phyloP scores from a whole-genome alignment of 257 asterid genomes.

The Eucommia ulmoides region DNA sequence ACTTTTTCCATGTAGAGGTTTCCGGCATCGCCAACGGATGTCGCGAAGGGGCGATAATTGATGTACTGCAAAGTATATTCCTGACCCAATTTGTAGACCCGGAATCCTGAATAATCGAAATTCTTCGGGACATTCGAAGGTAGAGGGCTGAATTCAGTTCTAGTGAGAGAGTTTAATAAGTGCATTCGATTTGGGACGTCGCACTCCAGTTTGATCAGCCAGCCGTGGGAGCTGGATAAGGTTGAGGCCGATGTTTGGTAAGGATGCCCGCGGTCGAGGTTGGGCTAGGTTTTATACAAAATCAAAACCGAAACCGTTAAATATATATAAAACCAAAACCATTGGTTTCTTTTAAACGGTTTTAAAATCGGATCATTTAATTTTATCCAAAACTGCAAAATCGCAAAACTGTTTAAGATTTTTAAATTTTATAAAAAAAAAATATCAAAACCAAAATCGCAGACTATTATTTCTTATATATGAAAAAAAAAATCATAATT shows the following conservation, averaged over 20 bases:
- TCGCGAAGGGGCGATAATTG: conserved; percentile 57
- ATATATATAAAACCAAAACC: too few relatives aligned
- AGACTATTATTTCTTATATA: too few relatives aligned
- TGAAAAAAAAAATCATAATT: too few relatives aligned
- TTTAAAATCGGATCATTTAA: too few relatives aligned
- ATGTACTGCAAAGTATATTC: conserved; percentile 70
- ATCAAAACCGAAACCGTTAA: too few relatives aligned
- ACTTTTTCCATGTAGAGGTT: conserved; percentile 76
- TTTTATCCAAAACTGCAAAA: too few relatives aligned
- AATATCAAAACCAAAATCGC: too few relatives aligned
- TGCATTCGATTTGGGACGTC: conserved; percentile 38
- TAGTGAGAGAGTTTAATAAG: conserved; percentile 47
- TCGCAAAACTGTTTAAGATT: too few relatives aligned
- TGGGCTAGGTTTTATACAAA: too few relatives aligned
- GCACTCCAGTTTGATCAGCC: conserved; percentile 65
- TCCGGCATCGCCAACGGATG: conserved; percentile 60
- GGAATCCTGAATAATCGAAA: conserved; percentile 28
- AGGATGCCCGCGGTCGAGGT: too few relatives aligned
- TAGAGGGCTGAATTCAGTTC: conserved; percentile 32
- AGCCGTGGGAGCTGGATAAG: conserved; percentile 9
- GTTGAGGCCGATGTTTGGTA: background rate
- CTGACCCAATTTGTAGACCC: conserved; percentile 41
- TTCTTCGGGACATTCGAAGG: conserved; percentile 45
- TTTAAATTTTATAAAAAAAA: too few relatives aligned
- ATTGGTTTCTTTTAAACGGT: too few relatives aligned